Base-by-base conservation (phyloP, 2,329 filamentous ascomycete genomes). In the Cryphonectria japonica region DNA sequence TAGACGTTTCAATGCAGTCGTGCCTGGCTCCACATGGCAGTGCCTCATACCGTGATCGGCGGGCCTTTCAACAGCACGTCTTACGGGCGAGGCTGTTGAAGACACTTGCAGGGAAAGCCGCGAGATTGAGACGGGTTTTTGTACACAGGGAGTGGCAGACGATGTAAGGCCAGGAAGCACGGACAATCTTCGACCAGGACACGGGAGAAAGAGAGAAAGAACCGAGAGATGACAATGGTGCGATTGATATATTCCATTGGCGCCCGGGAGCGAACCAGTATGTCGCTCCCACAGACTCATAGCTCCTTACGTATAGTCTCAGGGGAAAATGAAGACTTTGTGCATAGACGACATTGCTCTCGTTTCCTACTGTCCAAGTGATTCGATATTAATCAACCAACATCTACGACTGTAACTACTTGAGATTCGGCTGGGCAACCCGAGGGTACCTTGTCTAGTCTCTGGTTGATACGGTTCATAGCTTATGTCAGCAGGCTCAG, bases 401-500 rank as follows among this genome's bases (percentile, higher is more conserved):
- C 22, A 8, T 37, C 32, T 37, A 11, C 41, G 32, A 14, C 41
- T 6, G 1, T 26, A 5, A 46, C 34, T 34, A 37, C 16, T 46
- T 13, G 39, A 43, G 14, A 32, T 34, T 13, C 32, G 37, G 26
- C 62, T 43, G 19, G 1, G 26, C 3, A 32, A 39, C 39, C 13
- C 37, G 26, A 19, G 5, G 16, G 19, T 26, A 4, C 62, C 26
- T 32, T 22, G 62, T 26, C 43, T 32, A 19, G 16, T 11, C 14
- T 22, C 16, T 32, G 19, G n/a, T 34, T 11, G 43, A 32, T 65
- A 5, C 32, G 54, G 26, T 32, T 5, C 29, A 16, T 43, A 6
- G 37, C 34, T 67, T 67, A 67, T 41, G 65, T 67, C 65, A 67
- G 65, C 65, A 19, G 29, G 19, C 19, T 5, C 16, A 22, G 43